Base-by-base conservation (phyloP, 371 early-diverging fungal species). In the Smittium mucronatum region DNA sequence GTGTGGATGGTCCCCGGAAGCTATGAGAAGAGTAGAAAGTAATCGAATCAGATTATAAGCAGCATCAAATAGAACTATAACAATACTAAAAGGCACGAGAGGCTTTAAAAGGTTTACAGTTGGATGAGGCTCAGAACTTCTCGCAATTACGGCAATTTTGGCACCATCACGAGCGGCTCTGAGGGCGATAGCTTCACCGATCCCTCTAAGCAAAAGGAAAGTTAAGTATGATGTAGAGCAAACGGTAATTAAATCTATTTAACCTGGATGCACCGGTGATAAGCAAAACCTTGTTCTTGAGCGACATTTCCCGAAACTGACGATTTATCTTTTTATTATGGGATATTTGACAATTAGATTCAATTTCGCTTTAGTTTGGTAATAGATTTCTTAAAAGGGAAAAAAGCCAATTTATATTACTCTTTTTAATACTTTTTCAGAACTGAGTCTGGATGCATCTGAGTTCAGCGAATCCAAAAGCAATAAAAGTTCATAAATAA, bases 1-100 rank as follows among this genome's bases (percentile, higher is more conserved):
- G 86, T 84, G 76, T 81, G 87, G 70, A 91, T 89, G 1, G 92
- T 90, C 67, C 92, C 91, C 1, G 87, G 88, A n/a, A 91, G 83
- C 87, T 68, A 36, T n/a, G 2, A 11, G 29, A 65, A 86, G 69
- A n/a, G n/a, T n/a, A n/a, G n/a, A n/a, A n/a, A n/a, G n/a, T n/a
- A n/a, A n/a, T n/a, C n/a, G 26, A 57, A 21, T 57, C 57, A 57
- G 17, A 21, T 57, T 57, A 26, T 26, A 57, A 57, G 17, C 17
- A 57, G 26, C 26, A 21, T 26, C 57, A 57, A 57, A 26, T 26
- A 21, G 57, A 17, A 57, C n/a, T n/a, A n/a, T n/a, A n/a, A n/a
- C n/a, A 33, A 11, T 65, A 65, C n/a, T 30, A 65, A 33, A 2
- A 34, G 34, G 34, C n/a, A n/a, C n/a, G n/a, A n/a, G n/a, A n/a